Percentiles rank a stretch among this genome's conserved stretches.
These are phyloP conservation scores for Coelastrella sp. DNA, from an alignment of 139 green algal genomes.

Conservation along the genomic window DNA sequence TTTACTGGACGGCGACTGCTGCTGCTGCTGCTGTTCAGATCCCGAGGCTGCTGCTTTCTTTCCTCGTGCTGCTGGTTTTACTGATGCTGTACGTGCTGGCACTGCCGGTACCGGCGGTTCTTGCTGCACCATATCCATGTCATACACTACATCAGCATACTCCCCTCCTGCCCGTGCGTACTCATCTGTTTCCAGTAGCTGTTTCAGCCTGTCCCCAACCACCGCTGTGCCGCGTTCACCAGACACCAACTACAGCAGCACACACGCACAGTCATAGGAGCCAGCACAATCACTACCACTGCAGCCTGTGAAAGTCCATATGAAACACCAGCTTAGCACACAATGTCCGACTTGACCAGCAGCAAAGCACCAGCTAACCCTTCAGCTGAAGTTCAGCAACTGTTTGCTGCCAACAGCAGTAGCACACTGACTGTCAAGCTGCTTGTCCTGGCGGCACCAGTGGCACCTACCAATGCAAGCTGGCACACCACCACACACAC, in stretches of 20 bases:
- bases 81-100: constrained; percentile 4
- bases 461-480: no score
- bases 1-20: background rate
- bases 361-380: no score
- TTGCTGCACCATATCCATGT: background rate
- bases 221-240: constrained; percentile 16
- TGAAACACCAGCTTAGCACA: no score
- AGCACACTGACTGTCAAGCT: no score
- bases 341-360: no score
- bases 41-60: background rate
- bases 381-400: no score
- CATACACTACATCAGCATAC: background rate
- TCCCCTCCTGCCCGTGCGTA: background rate
- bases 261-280: no score
- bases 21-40: background rate
- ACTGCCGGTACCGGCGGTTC: constrained; percentile 1
- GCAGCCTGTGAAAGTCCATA: no score
- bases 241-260: constrained; percentile 39
- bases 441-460: no score
- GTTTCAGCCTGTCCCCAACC: constrained; percentile 8
- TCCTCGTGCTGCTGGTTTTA: constrained; percentile 18
- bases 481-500: no score
- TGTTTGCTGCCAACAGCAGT: no score
- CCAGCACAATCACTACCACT: no score
- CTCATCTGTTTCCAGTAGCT: background rate